Evolutionary conservation across 139 green algal species (phyloP), one percentile per base, ranked within the genome.

Genomic region (Penium margaritaceum): DNA sequence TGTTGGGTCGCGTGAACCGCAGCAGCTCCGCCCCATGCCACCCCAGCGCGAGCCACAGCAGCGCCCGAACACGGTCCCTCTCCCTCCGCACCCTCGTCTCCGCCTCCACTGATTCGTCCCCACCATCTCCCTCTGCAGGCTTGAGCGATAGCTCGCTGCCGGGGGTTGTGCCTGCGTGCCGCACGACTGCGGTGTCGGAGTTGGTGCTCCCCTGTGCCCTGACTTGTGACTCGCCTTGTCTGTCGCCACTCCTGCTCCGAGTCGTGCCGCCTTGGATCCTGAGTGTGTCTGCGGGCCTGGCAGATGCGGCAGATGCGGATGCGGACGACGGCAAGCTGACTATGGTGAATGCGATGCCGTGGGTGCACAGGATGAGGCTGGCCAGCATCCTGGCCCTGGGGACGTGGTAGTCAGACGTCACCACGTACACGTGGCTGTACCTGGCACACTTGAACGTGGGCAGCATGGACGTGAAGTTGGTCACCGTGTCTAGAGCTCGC

Each of bases 371-470:
- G 37, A 80, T 39, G 29, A 80, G 35, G 27, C 0, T 39, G 0
- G 73, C 73, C n/a, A 80, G 5, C n/a, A 72, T 27, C 17, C 30
- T 19, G 30, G 73, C 73, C 1, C 73, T 32, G 3, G 33, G 32
- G 37, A 78, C 73, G 51, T 80, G 73, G 43, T 80, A 80, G 19
- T 74, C 73, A 7, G 73, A 80, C 41, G 73, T 80, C 41, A 80
- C 64, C 46, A 80, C 65, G n/a, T 80, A 80, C 54, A 80, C 73
- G 44, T 80, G 73, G 32, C 41, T 54, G 2, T 66, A 37, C 19
- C 38, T 74, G 15, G 43, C 2, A 12, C 21, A 2, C 41, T 74
- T 72, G 29, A 76, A 69, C 1, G 69, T 70, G 1, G 15, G 39
- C 24, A 76, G 17, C 69, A 76, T 47, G 6, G 24, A 37, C 33